A percentile compares a stretch with the other conserved stretches of the same genome.
Evolutionary conservation across 257 asterid genomes (phyloP).

Genomic region (Penstemon barbatus): DNA sequence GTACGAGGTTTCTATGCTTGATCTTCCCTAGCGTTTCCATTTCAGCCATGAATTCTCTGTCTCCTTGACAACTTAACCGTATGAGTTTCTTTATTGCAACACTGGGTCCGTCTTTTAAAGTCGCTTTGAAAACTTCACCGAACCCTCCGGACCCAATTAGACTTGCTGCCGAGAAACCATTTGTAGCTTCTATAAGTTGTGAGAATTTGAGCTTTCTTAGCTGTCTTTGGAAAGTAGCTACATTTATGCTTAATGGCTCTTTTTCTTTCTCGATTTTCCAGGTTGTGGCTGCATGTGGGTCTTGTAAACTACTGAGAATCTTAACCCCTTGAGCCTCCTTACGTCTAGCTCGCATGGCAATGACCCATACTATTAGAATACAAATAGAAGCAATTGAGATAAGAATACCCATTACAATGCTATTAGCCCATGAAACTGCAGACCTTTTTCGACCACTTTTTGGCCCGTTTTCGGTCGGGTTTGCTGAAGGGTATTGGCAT

Average conservation of each 20-base stretch:
- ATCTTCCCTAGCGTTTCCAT: conserved; percentile 94
- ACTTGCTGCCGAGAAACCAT: conserved; percentile 88
- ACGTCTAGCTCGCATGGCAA: conserved; percentile 65
- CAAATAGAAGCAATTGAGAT: conserved; percentile 75
- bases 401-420: conserved; percentile 80
- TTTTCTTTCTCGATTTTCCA: conserved; percentile 98
- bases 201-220: conserved; percentile 79
- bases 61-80: conserved; percentile 82
- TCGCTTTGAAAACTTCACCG: conserved; percentile 90
- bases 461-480: conserved; percentile 21
- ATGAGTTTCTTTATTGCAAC: conserved; percentile 90
- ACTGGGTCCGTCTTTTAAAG: conserved; percentile 83
- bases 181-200: conserved; percentile 83
- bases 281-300: conserved; percentile 71
- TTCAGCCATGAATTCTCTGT: conserved; percentile 94
- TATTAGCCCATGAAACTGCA: conserved; percentile 69
- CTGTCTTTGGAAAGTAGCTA: conserved; percentile 86
- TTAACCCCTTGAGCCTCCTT: conserved; percentile 69
- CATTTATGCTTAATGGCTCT: conserved; percentile 94
- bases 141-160: conserved; percentile 92
- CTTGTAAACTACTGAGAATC: conserved; percentile 69
- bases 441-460: conserved; percentile 32
- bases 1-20: conserved; percentile 86
- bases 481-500: conserved; percentile 45
- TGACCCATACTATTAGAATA: conserved; percentile 78